These are phyloP conservation scores for Coemansia biformis DNA, from an alignment of 192 early-diverging fungal genomes.

Conservation along the genomic window DNA sequence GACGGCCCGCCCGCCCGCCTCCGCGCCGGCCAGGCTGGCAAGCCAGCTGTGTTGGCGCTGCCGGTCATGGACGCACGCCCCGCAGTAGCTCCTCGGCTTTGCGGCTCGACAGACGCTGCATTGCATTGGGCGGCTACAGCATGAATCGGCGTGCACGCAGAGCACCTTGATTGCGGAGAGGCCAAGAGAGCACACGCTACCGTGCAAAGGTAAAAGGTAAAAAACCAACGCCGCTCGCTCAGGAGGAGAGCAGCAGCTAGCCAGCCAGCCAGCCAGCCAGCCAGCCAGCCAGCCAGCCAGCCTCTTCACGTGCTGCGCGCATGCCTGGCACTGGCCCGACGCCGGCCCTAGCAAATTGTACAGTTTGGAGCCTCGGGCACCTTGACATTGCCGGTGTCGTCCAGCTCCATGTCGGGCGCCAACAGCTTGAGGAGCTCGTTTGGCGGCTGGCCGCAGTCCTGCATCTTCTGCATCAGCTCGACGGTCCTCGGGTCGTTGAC, in stretches of 20 bases:
- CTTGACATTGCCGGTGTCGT: slow-evolving; percentile 65
- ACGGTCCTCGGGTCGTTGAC: slow-evolving; percentile 72
- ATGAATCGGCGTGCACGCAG: too few relatives aligned
- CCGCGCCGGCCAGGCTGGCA: slow-evolving; percentile 1
- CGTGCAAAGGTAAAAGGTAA: too few relatives aligned
- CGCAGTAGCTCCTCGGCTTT: slow-evolving; percentile 33
- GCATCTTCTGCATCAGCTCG: slow-evolving; percentile 97
- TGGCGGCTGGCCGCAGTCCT: slow-evolving; percentile 94
- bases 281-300: too few relatives aligned
- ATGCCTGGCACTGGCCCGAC: too few relatives aligned
- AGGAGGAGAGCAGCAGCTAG: too few relatives aligned
- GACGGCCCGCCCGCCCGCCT: too few relatives aligned
- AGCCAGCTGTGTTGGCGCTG: slow-evolving; percentile 35
- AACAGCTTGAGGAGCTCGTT: slow-evolving; percentile 81
- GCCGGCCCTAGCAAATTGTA: too few relatives aligned
- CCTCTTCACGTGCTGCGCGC: too few relatives aligned
- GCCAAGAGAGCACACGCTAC: too few relatives aligned
- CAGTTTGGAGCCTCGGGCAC: slow-evolving; percentile 50
- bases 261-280: too few relatives aligned
- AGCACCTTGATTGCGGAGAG: too few relatives aligned
- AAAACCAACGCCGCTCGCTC: too few relatives aligned
- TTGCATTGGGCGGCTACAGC: slow-evolving; percentile 27
- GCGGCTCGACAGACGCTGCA: slow-evolving; percentile 34
- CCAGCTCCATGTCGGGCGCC: slow-evolving; percentile 86
- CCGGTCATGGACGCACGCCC: slow-evolving; percentile 38